Conservation (phyloP, 106 monocot species). For the Gastrodia elata region DNA sequence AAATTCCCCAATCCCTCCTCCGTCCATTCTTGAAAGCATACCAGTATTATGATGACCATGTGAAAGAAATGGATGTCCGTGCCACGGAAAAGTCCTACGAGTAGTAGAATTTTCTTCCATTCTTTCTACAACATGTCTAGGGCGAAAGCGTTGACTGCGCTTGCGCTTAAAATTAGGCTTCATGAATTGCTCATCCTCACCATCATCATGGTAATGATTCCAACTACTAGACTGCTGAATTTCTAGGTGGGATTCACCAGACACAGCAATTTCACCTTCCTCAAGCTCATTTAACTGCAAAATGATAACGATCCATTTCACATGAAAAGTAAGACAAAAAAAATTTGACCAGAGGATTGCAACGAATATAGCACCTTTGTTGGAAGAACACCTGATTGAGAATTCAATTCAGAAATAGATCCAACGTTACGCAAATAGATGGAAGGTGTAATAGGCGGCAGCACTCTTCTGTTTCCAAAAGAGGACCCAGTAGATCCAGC, state of each 20-base stretch:
- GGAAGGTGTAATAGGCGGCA: constrained; percentile 46
- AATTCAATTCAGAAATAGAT: constrained; percentile 83
- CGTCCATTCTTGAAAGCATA: constrained; percentile 26
- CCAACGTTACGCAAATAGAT: constrained; percentile 76
- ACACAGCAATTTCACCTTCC: constrained; percentile 90
- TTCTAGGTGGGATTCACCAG: constrained; percentile 86
- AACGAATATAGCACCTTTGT: constrained; percentile 32
- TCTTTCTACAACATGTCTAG: constrained; percentile 41
- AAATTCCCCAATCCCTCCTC: constrained; percentile 20
- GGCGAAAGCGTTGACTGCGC: constrained; percentile 69
- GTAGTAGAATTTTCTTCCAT: constrained; percentile 39
- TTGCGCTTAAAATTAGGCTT: constrained; percentile 85
- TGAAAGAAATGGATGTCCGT: constrained; percentile 18
- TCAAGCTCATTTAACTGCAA: constrained; percentile 80
- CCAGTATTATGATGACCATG: constrained; percentile 26
- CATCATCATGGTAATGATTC: constrained; percentile 56
- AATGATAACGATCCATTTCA: constrained; percentile 1
- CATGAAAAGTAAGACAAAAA: constrained; percentile 3
- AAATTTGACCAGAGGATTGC: constrained; percentile 1
- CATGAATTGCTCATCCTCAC: constrained; percentile 71
- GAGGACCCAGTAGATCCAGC: constrained; percentile 76
- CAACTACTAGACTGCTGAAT: constrained; percentile 62
- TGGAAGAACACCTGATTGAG: constrained; percentile 43
- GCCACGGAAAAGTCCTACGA: constrained; percentile 20
- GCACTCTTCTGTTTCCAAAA: constrained; percentile 52